Conservation (phyloP, 306 rosid genomes). For the Dalbergia cochinchinensis region DNA sequence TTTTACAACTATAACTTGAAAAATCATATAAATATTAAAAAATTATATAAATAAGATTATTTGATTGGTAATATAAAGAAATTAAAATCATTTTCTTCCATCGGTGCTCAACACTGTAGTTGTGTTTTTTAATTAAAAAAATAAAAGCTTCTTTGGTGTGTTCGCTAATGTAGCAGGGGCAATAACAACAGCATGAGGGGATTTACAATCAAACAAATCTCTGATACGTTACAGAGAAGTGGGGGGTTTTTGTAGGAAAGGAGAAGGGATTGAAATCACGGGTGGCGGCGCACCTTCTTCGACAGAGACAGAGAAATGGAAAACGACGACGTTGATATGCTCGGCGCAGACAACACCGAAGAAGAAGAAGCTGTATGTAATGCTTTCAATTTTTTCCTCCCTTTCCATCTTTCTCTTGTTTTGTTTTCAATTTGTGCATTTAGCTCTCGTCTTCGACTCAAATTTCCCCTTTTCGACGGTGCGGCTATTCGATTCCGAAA, state of each 20-base stretch:
- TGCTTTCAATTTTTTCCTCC: not conserved
- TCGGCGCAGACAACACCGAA: conserved; percentile 55
- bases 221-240: not conserved
- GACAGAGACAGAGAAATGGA: conserved; percentile 54
- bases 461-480: not conserved
- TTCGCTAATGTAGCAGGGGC: too few relatives aligned
- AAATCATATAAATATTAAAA: too few relatives aligned
- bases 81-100: too few relatives aligned
- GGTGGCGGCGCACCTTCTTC: conserved; percentile 35
- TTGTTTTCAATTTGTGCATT: not conserved
- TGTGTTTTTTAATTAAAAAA: too few relatives aligned
- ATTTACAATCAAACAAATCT: not conserved
- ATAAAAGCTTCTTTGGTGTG: too few relatives aligned
- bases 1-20: too few relatives aligned
- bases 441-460: not conserved
- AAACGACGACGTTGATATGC: conserved; percentile 64
- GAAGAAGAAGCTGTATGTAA: conserved; percentile 39
- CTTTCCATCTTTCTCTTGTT: not conserved
- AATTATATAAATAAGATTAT: too few relatives aligned
- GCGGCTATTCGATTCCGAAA: conserved; percentile 14
- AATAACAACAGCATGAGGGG: too few relatives aligned
- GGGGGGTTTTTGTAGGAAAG: not conserved
- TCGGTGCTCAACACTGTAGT: too few relatives aligned
- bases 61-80: too few relatives aligned
- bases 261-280: conserved; percentile 9